Conservation (phyloP, 768 basidiomycete genomes). For the Podaxis sp. region DNA sequence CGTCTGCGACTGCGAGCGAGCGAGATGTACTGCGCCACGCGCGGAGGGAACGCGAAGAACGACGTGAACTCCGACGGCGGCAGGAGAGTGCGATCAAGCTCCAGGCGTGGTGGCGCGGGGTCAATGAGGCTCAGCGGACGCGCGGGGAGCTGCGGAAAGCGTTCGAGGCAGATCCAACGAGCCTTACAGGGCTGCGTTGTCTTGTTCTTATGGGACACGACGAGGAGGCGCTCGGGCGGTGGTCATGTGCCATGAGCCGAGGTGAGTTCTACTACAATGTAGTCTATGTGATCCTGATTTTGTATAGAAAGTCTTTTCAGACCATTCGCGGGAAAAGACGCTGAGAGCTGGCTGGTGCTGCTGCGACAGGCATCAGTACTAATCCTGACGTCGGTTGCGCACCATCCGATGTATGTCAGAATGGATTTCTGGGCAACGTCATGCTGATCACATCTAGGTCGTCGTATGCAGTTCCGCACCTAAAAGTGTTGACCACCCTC, state of each 20-base stretch:
- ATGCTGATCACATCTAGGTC: slow-evolving; percentile 37
- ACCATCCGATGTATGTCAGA: slow-evolving; percentile 46
- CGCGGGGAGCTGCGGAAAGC: slow-evolving; percentile 43
- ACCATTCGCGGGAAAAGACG: slow-evolving; percentile 17
- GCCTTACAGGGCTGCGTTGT: slow-evolving; percentile 60
- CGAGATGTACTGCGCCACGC: slow-evolving; percentile 62
- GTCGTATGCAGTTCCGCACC: slow-evolving; percentile 42
- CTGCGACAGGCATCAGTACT: slow-evolving; percentile 48
- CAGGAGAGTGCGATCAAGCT: slow-evolving; percentile 60
- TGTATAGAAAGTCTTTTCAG: slow-evolving; percentile 9
- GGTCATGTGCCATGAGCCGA: slow-evolving; percentile 29
- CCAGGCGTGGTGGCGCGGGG: slow-evolving; percentile 72
- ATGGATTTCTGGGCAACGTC: background rate
- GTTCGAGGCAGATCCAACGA: slow-evolving; percentile 54
- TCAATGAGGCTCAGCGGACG: slow-evolving; percentile 37
- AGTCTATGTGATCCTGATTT: background rate
- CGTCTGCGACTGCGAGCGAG: slow-evolving; percentile 49
- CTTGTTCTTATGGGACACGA: slow-evolving; percentile 62
- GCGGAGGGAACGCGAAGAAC: slow-evolving; percentile 57
- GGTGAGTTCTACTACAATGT: background rate
- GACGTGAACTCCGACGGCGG: slow-evolving; percentile 52
- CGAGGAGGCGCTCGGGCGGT: slow-evolving; percentile 43
- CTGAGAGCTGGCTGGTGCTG: slow-evolving; percentile 61
- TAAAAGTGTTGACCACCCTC: slow-evolving; percentile 51
- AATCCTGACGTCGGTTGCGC: slow-evolving; percentile 53